Evolutionary conservation across 805 yeast species (phyloP).

Genomic region (Isabelozyma pseudorhagii): DNA sequence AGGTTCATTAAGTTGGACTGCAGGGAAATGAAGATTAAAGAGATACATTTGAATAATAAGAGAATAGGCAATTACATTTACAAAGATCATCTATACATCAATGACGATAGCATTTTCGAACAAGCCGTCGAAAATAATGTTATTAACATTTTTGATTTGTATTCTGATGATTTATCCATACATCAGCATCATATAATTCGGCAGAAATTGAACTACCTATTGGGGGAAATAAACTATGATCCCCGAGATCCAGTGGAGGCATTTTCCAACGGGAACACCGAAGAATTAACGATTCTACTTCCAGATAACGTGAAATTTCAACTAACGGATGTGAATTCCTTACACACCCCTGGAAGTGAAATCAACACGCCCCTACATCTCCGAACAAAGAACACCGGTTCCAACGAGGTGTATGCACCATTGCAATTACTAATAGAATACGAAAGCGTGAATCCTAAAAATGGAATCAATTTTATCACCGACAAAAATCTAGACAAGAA

Average conservation of each 20-base stretch:
- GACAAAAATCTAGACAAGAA: slow-evolving; percentile 46
- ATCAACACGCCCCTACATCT: slow-evolving; percentile 32
- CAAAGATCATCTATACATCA: slow-evolving; percentile 48
- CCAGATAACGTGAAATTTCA: slow-evolving; percentile 67
- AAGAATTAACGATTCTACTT: slow-evolving; percentile 59
- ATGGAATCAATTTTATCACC: slow-evolving; percentile 76
- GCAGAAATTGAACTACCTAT: slow-evolving; percentile 50
- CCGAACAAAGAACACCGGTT: slow-evolving; percentile 29
- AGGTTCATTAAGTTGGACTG: slow-evolving; percentile 72
- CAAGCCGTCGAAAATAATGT: slow-evolving; percentile 19
- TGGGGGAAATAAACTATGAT: slow-evolving; percentile 43
- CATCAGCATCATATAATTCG: slow-evolving; percentile 60
- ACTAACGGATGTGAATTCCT: slow-evolving; percentile 24
- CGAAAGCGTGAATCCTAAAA: slow-evolving; percentile 57
- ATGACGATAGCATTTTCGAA: slow-evolving; percentile 28
- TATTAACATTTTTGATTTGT: slow-evolving; percentile 40
- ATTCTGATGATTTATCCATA: slow-evolving; percentile 37
- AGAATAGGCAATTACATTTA: slow-evolving; percentile 53
- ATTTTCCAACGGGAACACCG: slow-evolving; percentile 41
- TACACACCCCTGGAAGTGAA: slow-evolving; percentile 27
- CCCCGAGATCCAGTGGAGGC: slow-evolving; percentile 15
- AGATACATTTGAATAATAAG: slow-evolving; percentile 58
- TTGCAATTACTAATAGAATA: slow-evolving; percentile 68
- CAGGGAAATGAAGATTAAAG: slow-evolving; percentile 64
- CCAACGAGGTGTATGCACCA: slow-evolving; percentile 57